Evolutionary conservation across 1,284 basidiomycete species (phyloP).

Genomic region (Pascua sp.): DNA sequence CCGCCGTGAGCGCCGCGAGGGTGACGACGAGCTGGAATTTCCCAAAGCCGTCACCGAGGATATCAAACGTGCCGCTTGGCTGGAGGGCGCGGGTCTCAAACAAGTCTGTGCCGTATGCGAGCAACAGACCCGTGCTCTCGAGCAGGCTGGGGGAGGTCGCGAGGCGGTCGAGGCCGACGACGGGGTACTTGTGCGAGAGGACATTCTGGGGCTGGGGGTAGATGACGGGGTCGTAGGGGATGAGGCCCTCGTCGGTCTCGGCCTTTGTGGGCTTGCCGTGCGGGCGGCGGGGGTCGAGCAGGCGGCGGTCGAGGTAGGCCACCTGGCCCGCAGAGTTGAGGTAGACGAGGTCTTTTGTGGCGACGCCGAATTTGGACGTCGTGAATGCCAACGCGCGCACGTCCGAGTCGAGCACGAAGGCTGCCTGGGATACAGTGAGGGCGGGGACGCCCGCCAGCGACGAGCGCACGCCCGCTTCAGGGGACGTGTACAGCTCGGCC

Average conservation of each 20-base stretch:
- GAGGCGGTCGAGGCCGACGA: slow-evolving; percentile 64
- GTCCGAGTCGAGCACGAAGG: slow-evolving; percentile 67
- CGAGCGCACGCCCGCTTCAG: slow-evolving; percentile 67
- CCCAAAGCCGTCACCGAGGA: slow-evolving; percentile 88
- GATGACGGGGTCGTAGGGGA: slow-evolving; percentile 78
- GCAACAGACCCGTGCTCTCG: slow-evolving; percentile 87
- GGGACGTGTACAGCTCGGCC: slow-evolving; percentile 68
- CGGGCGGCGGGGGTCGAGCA: slow-evolving; percentile 82
- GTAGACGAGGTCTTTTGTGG: slow-evolving; percentile 78
- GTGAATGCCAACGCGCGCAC: slow-evolving; percentile 71
- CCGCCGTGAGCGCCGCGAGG: slow-evolving; percentile 65
- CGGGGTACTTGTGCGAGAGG: slow-evolving; percentile 56
- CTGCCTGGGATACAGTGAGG: slow-evolving; percentile 62
- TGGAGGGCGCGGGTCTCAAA: slow-evolving; percentile 73
- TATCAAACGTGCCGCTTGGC: slow-evolving; percentile 88
- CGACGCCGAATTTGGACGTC: slow-evolving; percentile 80
- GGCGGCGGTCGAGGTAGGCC: slow-evolving; percentile 65
- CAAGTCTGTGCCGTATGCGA: slow-evolving; percentile 80
- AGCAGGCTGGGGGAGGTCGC: slow-evolving; percentile 75
- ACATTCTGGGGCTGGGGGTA: slow-evolving; percentile 68
- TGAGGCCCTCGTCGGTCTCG: slow-evolving; percentile 80
- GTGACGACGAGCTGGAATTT: slow-evolving; percentile 87
- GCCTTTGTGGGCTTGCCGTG: slow-evolving; percentile 68
- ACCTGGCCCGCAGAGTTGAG: slow-evolving; percentile 73
- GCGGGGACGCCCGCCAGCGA: slow-evolving; percentile 59